Base-by-base conservation (phyloP, 768 basidiomycete genomes). In the Suillus discolor region DNA sequence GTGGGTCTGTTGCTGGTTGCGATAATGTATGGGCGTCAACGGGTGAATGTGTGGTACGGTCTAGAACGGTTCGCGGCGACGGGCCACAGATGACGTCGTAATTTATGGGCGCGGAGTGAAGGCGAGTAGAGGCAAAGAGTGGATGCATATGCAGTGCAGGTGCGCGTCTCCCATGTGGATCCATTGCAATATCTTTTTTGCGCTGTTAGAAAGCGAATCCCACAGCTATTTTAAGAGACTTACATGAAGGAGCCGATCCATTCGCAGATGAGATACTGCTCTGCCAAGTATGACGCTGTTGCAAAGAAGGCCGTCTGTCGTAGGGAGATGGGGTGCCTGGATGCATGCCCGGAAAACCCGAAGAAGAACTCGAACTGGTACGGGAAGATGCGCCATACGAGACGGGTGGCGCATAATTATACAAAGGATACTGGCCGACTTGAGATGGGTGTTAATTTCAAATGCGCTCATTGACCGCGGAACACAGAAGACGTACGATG, bases 1-100 rank as follows among this genome's bases (percentile, higher is more conserved):
- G 83, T 0, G 89, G 89, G 64, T 88, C 85, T 3, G 89, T 90
- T 18, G 89, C 87, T 8, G 89, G 86, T 70, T 89, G 85, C 2
- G 82, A 74, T 53, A 90, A 83, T 0, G 84, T 87, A 66, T 83
- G 83, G 5, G 80, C 71, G 15, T 87, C 85, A 44, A 90, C 83
- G 3, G 89, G 77, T 3, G 78, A 76, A 66, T 82, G 84, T 4
- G 85, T 86, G 13, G 79, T 81, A 11, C 83, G 82, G 67, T 89
- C 87, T 25, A 88, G 78, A 51, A 89, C 80, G 23, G 85, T 86
- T 42, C 82, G 81, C 18, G 85, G 79, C 25, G 87, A 86, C 15
- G 89, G 89, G 1, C 86, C 80, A 67, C 80, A 86, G 2, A 77
- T 79, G 23, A 87, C 74, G 70, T 90, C 86, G 74, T 86, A 90